Conservation (phyloP, 2,329 filamentous ascomycete genomes). For the Fusarium veterinarium region DNA sequence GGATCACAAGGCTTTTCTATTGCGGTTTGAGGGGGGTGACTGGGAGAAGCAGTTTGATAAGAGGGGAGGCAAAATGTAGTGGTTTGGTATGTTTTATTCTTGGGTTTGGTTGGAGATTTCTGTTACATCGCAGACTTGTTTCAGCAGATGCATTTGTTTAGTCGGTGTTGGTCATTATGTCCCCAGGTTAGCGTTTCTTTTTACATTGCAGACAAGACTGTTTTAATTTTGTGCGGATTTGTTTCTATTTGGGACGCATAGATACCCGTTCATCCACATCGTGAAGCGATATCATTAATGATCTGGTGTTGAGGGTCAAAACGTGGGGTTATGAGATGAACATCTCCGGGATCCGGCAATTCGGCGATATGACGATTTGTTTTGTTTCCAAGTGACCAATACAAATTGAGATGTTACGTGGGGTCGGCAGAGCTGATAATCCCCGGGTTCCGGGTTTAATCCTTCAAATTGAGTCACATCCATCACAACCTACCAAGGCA, state of each 20-base stretch:
- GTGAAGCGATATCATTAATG: background rate
- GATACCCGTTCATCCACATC: rapidly evolving
- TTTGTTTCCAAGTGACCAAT: slow-evolving; percentile 1
- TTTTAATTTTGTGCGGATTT: rapidly evolving
- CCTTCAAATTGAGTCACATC: background rate
- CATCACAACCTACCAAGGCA: background rate
- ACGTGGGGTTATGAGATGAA: background rate
- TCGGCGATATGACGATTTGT: slow-evolving; percentile 10
- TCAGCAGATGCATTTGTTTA: background rate
- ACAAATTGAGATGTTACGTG: background rate
- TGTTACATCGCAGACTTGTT: background rate
- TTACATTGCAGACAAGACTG: background rate
- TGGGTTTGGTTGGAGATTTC: background rate
- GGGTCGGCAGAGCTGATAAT: slow-evolving; percentile 12
- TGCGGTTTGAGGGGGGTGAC: background rate
- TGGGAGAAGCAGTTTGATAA: rapidly evolving
- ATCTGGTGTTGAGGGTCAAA: background rate
- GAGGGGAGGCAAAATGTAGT: too few relatives aligned
- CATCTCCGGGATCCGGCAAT: slow-evolving; percentile 13
- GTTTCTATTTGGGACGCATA: too few relatives aligned
- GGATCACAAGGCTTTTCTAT: background rate
- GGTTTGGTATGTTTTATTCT: rapidly evolving
- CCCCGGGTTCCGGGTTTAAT: slow-evolving; percentile 1
- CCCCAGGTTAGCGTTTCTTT: background rate
- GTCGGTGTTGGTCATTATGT: background rate